phyloP scores from a whole-genome alignment of 257 asterid species.

The Primulina tabacum region DNA sequence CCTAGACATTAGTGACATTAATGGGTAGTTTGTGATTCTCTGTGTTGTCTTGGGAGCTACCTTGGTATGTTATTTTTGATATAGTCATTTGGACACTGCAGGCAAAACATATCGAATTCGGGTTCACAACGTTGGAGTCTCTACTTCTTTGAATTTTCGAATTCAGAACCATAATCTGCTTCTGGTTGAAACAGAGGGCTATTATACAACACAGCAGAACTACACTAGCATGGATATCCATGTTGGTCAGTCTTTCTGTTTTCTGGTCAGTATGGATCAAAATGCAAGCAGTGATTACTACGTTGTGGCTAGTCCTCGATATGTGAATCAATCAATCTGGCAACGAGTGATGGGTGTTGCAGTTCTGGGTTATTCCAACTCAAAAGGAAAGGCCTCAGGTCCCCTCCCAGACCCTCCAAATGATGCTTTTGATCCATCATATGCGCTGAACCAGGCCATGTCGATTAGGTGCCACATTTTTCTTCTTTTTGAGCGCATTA shows the following conservation, averaged over 20 bases:
- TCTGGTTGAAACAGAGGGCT: slow-evolving; percentile 89
- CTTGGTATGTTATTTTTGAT: background rate
- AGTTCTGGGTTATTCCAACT: slow-evolving; percentile 76
- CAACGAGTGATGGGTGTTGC: slow-evolving; percentile 91
- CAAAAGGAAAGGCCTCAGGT: slow-evolving; percentile 65
- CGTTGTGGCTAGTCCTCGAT: slow-evolving; percentile 87
- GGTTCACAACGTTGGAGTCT: slow-evolving; percentile 85
- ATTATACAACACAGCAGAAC: slow-evolving; percentile 79
- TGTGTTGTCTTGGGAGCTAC: background rate
- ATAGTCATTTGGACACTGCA: slow-evolving; percentile 30
- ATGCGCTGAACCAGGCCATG: slow-evolving; percentile 73
- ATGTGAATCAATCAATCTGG: slow-evolving; percentile 87
- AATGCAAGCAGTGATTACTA: slow-evolving; percentile 96
- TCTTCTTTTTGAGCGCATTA: background rate
- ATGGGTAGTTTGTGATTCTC: background rate
- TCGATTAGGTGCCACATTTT: slow-evolving; percentile 59
- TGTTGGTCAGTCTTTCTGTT: slow-evolving; percentile 88
- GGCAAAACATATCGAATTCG: slow-evolving; percentile 86
- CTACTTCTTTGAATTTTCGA: slow-evolving; percentile 83
- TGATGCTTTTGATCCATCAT: slow-evolving; percentile 57
- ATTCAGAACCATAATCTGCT: slow-evolving; percentile 84
- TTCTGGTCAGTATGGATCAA: slow-evolving; percentile 86
- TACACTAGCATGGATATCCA: slow-evolving; percentile 76
- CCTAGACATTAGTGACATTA: background rate
- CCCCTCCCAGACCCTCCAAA: slow-evolving; percentile 94